phyloP scores from a whole-genome alignment of 495 filamentous ascomycete species.

The Podospora didyma region DNA sequence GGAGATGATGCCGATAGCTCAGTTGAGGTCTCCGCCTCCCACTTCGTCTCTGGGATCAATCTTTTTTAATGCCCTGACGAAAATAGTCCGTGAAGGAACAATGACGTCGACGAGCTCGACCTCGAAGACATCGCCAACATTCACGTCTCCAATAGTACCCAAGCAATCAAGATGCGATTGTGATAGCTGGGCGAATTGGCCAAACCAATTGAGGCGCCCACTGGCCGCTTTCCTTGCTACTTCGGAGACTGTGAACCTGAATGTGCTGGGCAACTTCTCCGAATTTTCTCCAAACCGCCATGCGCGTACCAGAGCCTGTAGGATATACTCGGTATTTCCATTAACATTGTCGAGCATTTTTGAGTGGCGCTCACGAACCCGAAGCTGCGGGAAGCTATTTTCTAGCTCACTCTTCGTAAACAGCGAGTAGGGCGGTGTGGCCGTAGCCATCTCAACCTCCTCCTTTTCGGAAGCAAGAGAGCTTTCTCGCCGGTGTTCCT shows the following conservation, averaged over 20 bases:
- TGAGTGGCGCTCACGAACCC: slow-evolving; percentile 44
- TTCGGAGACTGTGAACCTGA: slow-evolving; percentile 48
- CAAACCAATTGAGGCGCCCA: slow-evolving; percentile 40
- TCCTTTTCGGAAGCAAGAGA: slow-evolving; percentile 42
- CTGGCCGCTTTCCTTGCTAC: slow-evolving; percentile 12
- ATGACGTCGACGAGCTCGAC: slow-evolving; percentile 57
- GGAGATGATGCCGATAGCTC: too few relatives aligned
- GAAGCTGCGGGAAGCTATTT: slow-evolving; percentile 41
- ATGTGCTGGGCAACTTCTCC: slow-evolving; percentile 54
- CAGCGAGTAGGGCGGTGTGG: slow-evolving; percentile 51
- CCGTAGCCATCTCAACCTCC: slow-evolving; percentile 4
- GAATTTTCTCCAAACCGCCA: slow-evolving; percentile 61
- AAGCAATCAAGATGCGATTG: slow-evolving; percentile 27
- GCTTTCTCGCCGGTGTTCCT: slow-evolving; percentile 56
- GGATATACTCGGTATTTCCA: slow-evolving; percentile 52
- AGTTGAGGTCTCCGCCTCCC: too few relatives aligned
- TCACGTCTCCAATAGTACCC: slow-evolving; percentile 29
- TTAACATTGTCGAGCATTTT: slow-evolving; percentile 24
- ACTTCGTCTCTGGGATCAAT: background rate
- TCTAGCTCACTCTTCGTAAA: slow-evolving; percentile 59
- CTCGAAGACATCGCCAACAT: slow-evolving; percentile 52
- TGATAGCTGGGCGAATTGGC: slow-evolving; percentile 27
- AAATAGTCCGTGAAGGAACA: slow-evolving; percentile 44
- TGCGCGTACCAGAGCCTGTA: slow-evolving; percentile 68
- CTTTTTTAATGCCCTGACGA: slow-evolving; percentile 46